phyloP scores from a whole-genome alignment of 1,284 basidiomycete species.

The Entoloma clypeatum region DNA sequence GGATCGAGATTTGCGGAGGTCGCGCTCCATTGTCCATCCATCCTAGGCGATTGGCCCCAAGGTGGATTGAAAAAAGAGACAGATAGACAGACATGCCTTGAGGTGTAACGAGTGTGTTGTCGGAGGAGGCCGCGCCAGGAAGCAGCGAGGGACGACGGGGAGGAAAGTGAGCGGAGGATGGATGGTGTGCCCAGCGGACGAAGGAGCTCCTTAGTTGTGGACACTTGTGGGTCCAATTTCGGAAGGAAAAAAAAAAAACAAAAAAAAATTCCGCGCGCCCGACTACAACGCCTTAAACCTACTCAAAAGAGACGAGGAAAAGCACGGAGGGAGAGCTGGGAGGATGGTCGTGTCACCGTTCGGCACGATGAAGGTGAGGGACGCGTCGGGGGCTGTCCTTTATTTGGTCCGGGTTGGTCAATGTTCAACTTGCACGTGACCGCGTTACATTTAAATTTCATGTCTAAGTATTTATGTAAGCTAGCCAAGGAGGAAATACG shows the following conservation, averaged over 20 bases:
- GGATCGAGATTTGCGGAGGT: slow-evolving; percentile 23
- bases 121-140: slow-evolving; percentile 71
- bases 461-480: background rate
- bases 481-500: slow-evolving; percentile 47
- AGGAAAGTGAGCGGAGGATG: slow-evolving; percentile 22
- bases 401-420: slow-evolving; percentile 32
- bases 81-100: slow-evolving; percentile 38
- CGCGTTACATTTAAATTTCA: slow-evolving; percentile 23
- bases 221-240: slow-evolving; percentile 43
- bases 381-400: too few species aligned
- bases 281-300: slow-evolving; percentile 21
- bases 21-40: slow-evolving; percentile 34
- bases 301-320: slow-evolving; percentile 26
- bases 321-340: slow-evolving; percentile 14
- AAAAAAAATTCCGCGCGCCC: slow-evolving; percentile 29
- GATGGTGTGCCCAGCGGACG: slow-evolving; percentile 19
- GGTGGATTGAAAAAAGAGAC: slow-evolving; percentile 10
- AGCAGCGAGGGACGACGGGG: slow-evolving; percentile 24
- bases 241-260: too few species aligned
- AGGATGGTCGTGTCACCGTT: slow-evolving; percentile 11
- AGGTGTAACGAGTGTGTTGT: slow-evolving; percentile 52
- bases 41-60: slow-evolving; percentile 23
- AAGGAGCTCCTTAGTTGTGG: slow-evolving; percentile 41
- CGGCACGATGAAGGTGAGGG: slow-evolving; percentile 12
- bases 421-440: slow-evolving; percentile 45